Evolutionary conservation across 2,329 filamentous ascomycete species (phyloP).

Genomic region (Colletotrichum limetticola): DNA sequence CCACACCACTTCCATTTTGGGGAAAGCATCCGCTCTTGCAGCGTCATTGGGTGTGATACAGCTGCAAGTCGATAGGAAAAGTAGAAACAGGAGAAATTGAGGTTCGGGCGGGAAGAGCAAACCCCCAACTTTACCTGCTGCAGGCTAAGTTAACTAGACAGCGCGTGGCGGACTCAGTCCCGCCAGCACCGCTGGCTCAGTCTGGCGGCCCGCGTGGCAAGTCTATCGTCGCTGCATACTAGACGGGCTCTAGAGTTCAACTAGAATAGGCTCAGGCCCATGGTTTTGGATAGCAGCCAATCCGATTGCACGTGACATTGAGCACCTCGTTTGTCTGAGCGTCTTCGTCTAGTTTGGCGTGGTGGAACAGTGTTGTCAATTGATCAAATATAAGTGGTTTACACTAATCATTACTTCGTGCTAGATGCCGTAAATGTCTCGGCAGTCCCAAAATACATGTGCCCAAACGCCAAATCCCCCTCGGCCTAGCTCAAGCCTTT

Average conservation of each 20-base stretch:
- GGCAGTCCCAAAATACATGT: background rate
- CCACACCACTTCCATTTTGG: constrained; percentile 11
- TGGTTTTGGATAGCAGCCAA: background rate
- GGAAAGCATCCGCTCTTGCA: constrained; percentile 25
- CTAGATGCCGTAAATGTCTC: background rate
- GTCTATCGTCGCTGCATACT: background rate
- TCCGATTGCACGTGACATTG: background rate
- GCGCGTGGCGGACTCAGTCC: background rate
- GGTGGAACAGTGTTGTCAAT: background rate
- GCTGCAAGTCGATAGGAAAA: background rate
- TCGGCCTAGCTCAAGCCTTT: background rate
- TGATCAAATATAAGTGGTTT: background rate
- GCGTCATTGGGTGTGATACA: constrained; percentile 4
- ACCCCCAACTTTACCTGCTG: background rate
- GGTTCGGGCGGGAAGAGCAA: background rate
- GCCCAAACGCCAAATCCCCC: background rate
- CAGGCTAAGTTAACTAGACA: background rate
- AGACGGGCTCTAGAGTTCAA: background rate
- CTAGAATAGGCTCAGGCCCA: background rate
- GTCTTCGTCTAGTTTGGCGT: background rate
- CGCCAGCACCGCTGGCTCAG: background rate
- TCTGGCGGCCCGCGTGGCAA: constrained; percentile 4
- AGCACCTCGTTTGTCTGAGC: background rate
- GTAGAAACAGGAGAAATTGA: background rate
- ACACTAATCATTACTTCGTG: background rate